Percentiles rank a stretch among this genome's conserved stretches.
These are phyloP conservation scores for Monilinia laxa DNA, from an alignment of 2,329 filamentous ascomycete genomes.

Conservation along the genomic window DNA sequence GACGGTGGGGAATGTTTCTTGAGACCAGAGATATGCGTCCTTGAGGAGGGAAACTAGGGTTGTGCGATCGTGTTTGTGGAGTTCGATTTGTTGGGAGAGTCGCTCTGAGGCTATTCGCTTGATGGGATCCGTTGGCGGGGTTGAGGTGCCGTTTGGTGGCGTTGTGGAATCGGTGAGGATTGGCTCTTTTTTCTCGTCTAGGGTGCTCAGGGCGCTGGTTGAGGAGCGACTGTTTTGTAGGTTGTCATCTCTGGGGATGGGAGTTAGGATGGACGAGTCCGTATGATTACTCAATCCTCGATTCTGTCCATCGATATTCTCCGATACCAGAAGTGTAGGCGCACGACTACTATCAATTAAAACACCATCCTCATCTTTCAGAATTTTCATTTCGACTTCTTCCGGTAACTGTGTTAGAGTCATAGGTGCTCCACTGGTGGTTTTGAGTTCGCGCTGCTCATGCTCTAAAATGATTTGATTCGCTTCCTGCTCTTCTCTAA, in stretches of 20 bases:
- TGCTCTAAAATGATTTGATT: slow-evolving; percentile 17
- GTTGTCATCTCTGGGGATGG: slow-evolving; percentile 18
- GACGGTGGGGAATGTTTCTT: slow-evolving; percentile 70
- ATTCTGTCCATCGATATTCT: neutral
- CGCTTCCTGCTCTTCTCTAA: slow-evolving; percentile 38
- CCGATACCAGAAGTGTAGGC: neutral
- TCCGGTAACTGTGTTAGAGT: slow-evolving; percentile 1
- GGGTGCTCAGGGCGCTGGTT: slow-evolving; percentile 23
- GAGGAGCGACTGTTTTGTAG: slow-evolving; percentile 24
- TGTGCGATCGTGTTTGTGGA: slow-evolving; percentile 32
- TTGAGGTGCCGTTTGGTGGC: neutral
- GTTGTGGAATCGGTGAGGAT: slow-evolving; percentile 7
- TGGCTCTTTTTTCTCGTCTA: slow-evolving; percentile 28
- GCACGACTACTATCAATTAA: neutral
- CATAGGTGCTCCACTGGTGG: neutral
- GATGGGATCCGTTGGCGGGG: slow-evolving; percentile 1
- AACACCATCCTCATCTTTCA: neutral
- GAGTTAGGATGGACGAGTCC: slow-evolving; percentile 1
- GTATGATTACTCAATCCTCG: neutral
- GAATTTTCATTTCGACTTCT: neutral
- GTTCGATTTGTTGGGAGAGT: slow-evolving; percentile 16
- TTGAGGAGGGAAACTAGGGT: slow-evolving; percentile 54
- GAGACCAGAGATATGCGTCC: slow-evolving; percentile 55
- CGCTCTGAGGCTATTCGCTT: slow-evolving; percentile 24
- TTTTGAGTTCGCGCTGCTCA: slow-evolving; percentile 16